Percentiles rank a stretch among this genome's conserved stretches.
These are phyloP conservation scores for Podospora conica DNA, from an alignment of 495 filamentous ascomycete species.

Conservation along the genomic window DNA sequence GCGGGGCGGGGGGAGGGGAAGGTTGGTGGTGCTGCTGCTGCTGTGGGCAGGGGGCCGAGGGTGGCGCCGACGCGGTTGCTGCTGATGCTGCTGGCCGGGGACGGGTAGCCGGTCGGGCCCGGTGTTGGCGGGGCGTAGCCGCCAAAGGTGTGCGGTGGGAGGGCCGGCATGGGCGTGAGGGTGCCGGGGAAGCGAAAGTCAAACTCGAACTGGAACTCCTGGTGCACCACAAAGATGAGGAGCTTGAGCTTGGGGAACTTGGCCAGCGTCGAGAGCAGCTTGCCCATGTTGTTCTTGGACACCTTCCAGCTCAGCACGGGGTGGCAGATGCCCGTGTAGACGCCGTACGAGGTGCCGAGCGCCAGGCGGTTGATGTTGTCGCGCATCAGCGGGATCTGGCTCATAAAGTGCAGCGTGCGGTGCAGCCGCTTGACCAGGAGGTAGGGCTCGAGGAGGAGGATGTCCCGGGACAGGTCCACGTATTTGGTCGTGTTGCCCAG, in stretches of 20 bases:
- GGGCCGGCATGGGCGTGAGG: conserved; percentile 20
- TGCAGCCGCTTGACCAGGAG: conserved; percentile 44
- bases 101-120: conserved; percentile 6
- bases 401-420: conserved; percentile 42
- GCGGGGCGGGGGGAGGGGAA: neutral
- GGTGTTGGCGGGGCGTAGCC: neutral
- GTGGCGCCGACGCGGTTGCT: conserved; percentile 1
- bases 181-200: conserved; percentile 30
- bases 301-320: conserved; percentile 42
- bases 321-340: conserved; percentile 42
- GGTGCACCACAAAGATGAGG: conserved; percentile 42
- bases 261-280: conserved; percentile 37
- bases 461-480: conserved; percentile 41
- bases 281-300: conserved; percentile 44
- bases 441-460: conserved; percentile 46
- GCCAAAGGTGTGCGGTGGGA: neutral
- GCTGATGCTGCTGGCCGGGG: conserved; percentile 6
- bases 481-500: conserved; percentile 42
- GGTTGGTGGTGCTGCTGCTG: conserved; percentile 11
- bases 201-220: conserved; percentile 43
- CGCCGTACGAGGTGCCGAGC: conserved; percentile 43
- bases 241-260: conserved; percentile 38
- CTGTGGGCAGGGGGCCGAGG: neutral
- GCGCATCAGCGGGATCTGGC: conserved; percentile 41
- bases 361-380: conserved; percentile 39